Evolutionary conservation across 148 eudicot species (phyloP), one percentile per base, ranked within the genome.

Genomic region (Suaeda aralocaspica): DNA sequence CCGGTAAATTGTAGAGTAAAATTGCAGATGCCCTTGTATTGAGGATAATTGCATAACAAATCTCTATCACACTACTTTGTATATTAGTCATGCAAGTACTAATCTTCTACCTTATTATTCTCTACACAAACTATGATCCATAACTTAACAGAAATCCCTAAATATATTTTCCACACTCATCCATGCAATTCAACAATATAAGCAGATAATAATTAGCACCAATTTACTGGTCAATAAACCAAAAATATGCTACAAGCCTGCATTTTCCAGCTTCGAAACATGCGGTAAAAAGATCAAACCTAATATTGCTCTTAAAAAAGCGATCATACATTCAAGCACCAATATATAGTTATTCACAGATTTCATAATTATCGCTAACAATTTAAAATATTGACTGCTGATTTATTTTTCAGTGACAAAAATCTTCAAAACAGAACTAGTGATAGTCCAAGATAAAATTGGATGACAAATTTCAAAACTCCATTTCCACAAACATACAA

Each of bases 171-270:
- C 3, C n/a, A 46, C 5, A 39, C 16, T 46, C 18, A 46, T 15
- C 50, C 50, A 46, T 11, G 46, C 56, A 22, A 21, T 31, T 21
- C 30, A 18, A 22, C 24, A 33, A 57, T 36, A 57, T 53, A 36
- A 56, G 52, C 72, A 25, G 36, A 69, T 41, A 26, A 52, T 70
- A 70, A 70, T 58, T 48, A 70, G 64, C 19, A 22, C 21, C 18
- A 24, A 30, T 1, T 13, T 4, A 30, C 41, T 1, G 44, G 36
- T 46, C 46, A 55, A 33, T 42, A 39, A n/a, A 15, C 33, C 24
- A n/a, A 9, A 15, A 67, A n/a, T 9, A 31, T 36, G 48, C 39
- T 6, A 59, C 11, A 59, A 28, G 15, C 5, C 9, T 42, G 24
- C 50, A 14, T 64, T 26, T 41, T n/a, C n/a, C n/a, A n/a, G n/a